Conservation (phyloP, 805 yeast genomes). For the Suhomyces kilbournensis region DNA sequence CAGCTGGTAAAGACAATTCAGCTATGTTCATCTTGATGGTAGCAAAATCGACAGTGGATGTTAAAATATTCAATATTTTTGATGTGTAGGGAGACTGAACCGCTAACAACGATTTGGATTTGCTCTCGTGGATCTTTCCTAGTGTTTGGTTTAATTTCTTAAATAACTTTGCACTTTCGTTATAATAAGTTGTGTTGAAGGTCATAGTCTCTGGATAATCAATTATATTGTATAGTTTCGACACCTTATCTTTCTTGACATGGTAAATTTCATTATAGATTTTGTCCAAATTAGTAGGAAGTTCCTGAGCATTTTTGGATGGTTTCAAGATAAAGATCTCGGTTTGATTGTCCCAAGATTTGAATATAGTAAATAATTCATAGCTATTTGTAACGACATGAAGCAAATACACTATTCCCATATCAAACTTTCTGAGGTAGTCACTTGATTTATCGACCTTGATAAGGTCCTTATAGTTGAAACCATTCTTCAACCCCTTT, state of each 20-base stretch:
- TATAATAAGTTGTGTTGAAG: slow-evolving; percentile 55
- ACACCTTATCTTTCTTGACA: slow-evolving; percentile 45
- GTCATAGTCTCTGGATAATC: slow-evolving; percentile 50
- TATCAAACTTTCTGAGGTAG: slow-evolving; percentile 54
- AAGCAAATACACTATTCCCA: slow-evolving; percentile 61
- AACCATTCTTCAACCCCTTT: slow-evolving; percentile 81
- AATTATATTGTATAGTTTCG: slow-evolving; percentile 44
- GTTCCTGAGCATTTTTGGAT: slow-evolving; percentile 59
- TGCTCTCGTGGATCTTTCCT: slow-evolving; percentile 53
- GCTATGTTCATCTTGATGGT: slow-evolving; percentile 56
- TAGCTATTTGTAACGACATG: slow-evolving; percentile 74
- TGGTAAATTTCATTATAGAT: slow-evolving; percentile 54
- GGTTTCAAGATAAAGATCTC: slow-evolving; percentile 65
- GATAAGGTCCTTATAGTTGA: slow-evolving; percentile 57
- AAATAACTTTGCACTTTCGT: slow-evolving; percentile 53
- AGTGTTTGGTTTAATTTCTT: slow-evolving; percentile 55
- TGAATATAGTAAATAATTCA: slow-evolving; percentile 67
- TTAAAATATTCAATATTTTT: slow-evolving; percentile 46
- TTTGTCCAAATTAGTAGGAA: slow-evolving; percentile 53
- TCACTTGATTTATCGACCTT: slow-evolving; percentile 42
- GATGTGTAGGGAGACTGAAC: slow-evolving; percentile 68
- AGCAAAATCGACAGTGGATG: slow-evolving; percentile 56
- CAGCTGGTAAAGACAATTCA: slow-evolving; percentile 62
- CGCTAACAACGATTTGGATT: slow-evolving; percentile 61
- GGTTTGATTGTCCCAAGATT: slow-evolving; percentile 55